phyloP scores from a whole-genome alignment of 768 basidiomycete genomes.

The Cubamyces lactineus region DNA sequence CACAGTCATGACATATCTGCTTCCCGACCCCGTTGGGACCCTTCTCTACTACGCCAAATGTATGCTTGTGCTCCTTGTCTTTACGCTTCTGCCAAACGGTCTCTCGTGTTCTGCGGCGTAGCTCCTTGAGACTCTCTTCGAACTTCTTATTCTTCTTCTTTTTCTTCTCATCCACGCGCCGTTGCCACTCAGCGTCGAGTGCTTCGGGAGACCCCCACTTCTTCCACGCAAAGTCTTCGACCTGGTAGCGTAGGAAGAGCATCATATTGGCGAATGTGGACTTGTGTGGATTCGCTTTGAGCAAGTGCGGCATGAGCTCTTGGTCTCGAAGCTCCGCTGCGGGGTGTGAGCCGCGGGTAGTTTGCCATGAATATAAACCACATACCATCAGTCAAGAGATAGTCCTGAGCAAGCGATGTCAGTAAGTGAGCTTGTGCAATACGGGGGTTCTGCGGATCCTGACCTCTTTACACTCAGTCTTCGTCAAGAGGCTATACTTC shows the following conservation, averaged over 20 bases:
- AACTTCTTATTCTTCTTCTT: slow-evolving; percentile 94
- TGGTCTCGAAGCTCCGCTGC: slow-evolving; percentile 93
- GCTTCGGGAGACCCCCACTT: slow-evolving; percentile 97
- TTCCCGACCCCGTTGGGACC: slow-evolving; percentile 57
- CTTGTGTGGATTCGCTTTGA: slow-evolving; percentile 94
- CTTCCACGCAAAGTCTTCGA: slow-evolving; percentile 95
- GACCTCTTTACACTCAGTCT: slow-evolving; percentile 97
- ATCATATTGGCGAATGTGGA: slow-evolving; percentile 99
- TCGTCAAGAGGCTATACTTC: slow-evolving; percentile 92
- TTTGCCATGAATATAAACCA: slow-evolving; percentile 11
- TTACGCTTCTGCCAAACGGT: slow-evolving; percentile 87
- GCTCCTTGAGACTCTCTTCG: slow-evolving; percentile 83
- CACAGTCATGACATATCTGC: slow-evolving; percentile 88
- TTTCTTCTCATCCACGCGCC: slow-evolving; percentile 78
- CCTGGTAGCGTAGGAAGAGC: slow-evolving; percentile 92
- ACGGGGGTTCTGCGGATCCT: slow-evolving; percentile 27
- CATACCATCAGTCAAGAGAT: slow-evolving; percentile 90
- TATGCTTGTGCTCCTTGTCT: slow-evolving; percentile 88
- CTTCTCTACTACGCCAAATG: slow-evolving; percentile 64
- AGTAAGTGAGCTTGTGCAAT: background rate
- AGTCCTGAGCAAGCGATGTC: slow-evolving; percentile 60
- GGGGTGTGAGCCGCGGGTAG: background rate
- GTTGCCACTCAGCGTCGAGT: slow-evolving; percentile 85
- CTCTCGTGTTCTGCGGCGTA: slow-evolving; percentile 84
- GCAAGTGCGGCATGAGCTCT: slow-evolving; percentile 87